Evolutionary conservation across 176 grass and related monocot species (phyloP).

Genomic region (Tillandsia leiboldiana): DNA sequence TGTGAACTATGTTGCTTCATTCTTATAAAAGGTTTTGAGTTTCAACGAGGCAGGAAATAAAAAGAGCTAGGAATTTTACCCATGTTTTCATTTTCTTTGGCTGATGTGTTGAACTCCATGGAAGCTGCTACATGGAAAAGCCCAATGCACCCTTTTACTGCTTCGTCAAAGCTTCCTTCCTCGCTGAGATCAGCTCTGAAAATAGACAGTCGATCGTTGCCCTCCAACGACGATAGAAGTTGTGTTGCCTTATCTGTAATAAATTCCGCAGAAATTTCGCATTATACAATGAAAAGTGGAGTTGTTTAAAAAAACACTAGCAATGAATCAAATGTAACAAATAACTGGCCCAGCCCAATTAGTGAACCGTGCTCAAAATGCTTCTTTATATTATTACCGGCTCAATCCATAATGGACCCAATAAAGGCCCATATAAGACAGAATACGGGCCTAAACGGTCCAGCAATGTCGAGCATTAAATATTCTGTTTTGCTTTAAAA

Average conservation of each 20-base stretch:
- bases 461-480: too few species aligned
- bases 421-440: too few species aligned
- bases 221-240: constrained; percentile 28
- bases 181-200: constrained; percentile 69
- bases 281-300: too few species aligned
- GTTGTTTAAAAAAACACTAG: too few species aligned
- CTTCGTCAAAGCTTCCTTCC: constrained; percentile 70
- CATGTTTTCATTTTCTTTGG: constrained; percentile 30
- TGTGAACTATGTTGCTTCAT: background rate
- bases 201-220: constrained; percentile 24
- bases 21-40: background rate
- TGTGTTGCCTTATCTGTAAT: constrained; percentile 45
- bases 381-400: too few species aligned
- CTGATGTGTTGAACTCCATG: constrained; percentile 57
- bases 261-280: too few species aligned
- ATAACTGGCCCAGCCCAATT: too few species aligned
- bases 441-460: too few species aligned
- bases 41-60: background rate
- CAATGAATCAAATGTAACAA: too few species aligned
- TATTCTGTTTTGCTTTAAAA: too few species aligned
- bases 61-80: constrained; percentile 21
- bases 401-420: too few species aligned
- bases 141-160: constrained; percentile 31
- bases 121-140: constrained; percentile 87
- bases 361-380: too few species aligned